Base-by-base conservation (phyloP, 192 early-diverging fungal species). In the Piromyces finnis region DNA sequence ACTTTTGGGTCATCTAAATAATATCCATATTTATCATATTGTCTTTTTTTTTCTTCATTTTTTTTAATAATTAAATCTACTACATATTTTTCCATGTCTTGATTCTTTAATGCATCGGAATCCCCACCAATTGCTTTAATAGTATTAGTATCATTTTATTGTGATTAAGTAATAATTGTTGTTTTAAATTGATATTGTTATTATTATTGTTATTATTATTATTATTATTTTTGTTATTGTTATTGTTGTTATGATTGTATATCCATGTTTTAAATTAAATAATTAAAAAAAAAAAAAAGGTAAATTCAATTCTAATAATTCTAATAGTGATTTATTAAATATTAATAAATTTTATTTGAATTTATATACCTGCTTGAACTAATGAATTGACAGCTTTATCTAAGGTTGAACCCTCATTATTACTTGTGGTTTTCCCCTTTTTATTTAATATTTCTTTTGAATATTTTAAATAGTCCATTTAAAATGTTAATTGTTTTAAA, bases 71-170 rank as follows among this genome's bases (percentile, higher is more conserved):
- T 82, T 39, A 80, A 79, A 29, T 81, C 79, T 22, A 82, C 85
- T n/a, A 86, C 83, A 77, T 85, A 85, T 15, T 68, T 78, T 41
- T 86, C 84, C 13, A 86, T 30, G 27, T 85, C 84, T 29, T 80
- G 79, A 79, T 85, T 83, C 30, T 78, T 77, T 12, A 86, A 77
- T 59, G 29, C 39, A 77, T 30, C 28, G 12, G 84, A 29, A 16
- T 78, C 81, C 29, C 82, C 82, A 13, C 84, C 84, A 18, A 83
- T 83, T 12, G 84, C 83, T 68, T 26, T 14, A 14, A 12, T 37
- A 14, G n/a, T n/a, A n/a, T n/a, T n/a, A n/a, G n/a, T n/a, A n/a
- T n/a, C n/a, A n/a, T n/a, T n/a, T n/a, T n/a, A n/a, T n/a, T n/a
- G n/a, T n/a, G n/a, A n/a, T n/a, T n/a, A n/a, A n/a, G n/a, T n/a